Conservation (phyloP, 2,329 filamentous ascomycete species). For the Cadophora luteo-olivacea region DNA sequence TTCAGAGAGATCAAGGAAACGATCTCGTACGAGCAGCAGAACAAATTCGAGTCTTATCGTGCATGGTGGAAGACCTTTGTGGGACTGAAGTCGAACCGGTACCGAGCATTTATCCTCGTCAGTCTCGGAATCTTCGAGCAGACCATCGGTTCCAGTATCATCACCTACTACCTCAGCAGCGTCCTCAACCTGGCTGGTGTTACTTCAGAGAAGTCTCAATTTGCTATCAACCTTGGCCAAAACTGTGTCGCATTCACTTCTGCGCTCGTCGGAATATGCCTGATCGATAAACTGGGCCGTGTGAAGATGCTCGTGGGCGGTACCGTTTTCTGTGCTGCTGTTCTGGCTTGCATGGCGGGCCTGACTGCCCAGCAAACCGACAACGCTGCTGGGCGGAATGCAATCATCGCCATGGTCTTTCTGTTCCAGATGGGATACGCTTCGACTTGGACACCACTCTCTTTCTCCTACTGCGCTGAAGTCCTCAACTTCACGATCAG, state of each 20-base stretch:
- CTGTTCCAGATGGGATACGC: neutral
- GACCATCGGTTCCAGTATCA: neutral
- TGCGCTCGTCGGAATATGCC: neutral
- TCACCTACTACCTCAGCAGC: neutral
- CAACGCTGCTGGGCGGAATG: neutral
- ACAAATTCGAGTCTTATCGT: slow-evolving; percentile 15
- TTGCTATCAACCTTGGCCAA: neutral
- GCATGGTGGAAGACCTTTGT: slow-evolving; percentile 9
- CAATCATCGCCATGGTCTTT: neutral
- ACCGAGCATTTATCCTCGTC: neutral
- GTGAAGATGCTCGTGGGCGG: neutral
- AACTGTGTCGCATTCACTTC: neutral
- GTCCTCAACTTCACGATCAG: neutral
- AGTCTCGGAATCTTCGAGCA: neutral
- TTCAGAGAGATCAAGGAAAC: slow-evolving; percentile 19
- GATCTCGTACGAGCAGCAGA: slow-evolving; percentile 13
- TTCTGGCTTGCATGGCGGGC: neutral
- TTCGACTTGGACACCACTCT: neutral
- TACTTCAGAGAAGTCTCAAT: neutral
- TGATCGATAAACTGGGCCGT: neutral
- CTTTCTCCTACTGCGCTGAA: neutral
- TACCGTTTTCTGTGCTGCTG: neutral
- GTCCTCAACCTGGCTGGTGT: neutral
- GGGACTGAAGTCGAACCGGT: neutral
- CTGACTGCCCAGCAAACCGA: neutral